Conservation (phyloP, 2,329 filamentous ascomycete genomes). For the Diaporthe humulicola region DNA sequence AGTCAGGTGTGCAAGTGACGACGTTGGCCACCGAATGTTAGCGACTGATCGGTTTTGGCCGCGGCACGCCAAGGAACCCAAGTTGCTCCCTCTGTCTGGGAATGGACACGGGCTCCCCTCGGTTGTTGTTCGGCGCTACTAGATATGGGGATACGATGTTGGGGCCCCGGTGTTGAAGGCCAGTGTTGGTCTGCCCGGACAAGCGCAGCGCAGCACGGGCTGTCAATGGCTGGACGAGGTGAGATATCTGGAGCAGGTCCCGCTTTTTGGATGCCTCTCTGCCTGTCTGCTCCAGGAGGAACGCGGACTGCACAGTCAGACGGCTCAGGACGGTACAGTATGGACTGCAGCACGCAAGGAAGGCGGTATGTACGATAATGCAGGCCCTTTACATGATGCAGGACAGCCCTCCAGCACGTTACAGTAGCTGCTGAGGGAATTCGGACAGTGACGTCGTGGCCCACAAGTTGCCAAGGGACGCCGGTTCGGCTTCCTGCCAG, state of each 20-base stretch:
- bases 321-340: background rate
- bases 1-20: background rate
- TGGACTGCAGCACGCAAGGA: slow-evolving; percentile 8
- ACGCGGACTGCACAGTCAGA: slow-evolving; percentile 13
- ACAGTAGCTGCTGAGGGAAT: slow-evolving; percentile 24
- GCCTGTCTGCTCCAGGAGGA: slow-evolving; percentile 12
- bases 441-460: slow-evolving; percentile 29
- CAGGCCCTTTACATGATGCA: slow-evolving; percentile 17
- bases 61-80: background rate
- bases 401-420: background rate
- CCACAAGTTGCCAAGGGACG: slow-evolving; percentile 26
- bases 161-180: slow-evolving; percentile 25
- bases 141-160: slow-evolving; percentile 22
- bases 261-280: background rate
- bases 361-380: slow-evolving; percentile 27
- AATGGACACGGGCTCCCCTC: slow-evolving; percentile 5
- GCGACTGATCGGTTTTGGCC: slow-evolving; percentile 16
- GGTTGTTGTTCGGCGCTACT: slow-evolving; percentile 31
- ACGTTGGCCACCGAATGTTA: slow-evolving; percentile 15
- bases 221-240: slow-evolving; percentile 1
- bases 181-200: slow-evolving; percentile 7
- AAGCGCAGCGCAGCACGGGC: background rate
- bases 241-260: slow-evolving; percentile 7
- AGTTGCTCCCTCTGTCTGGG: background rate
- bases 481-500: background rate